Evolutionary conservation across 177 flowering plant species (phyloP).

Genomic region (Telopea speciosissima): DNA sequence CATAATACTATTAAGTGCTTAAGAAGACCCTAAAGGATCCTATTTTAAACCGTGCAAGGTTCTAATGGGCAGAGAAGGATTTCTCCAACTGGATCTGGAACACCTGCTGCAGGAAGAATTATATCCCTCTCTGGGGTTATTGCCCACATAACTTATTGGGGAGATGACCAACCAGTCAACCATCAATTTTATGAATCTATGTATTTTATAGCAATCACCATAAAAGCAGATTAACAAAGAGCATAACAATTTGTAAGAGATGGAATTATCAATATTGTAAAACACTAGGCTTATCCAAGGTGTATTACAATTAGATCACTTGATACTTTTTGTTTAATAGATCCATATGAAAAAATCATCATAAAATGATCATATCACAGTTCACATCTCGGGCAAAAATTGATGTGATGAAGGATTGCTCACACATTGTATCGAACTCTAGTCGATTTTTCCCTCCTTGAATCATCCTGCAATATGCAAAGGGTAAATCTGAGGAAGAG

Average conservation of each 20-base stretch:
- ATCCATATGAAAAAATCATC: not conserved
- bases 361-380: too few relatives aligned
- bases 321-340: not conserved
- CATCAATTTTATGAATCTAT: not conserved
- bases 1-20: too few relatives aligned
- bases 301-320: not conserved
- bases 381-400: not conserved
- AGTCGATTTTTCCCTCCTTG: constrained; percentile 49
- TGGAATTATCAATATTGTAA: not conserved
- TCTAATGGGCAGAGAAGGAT: not conserved
- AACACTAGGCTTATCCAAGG: not conserved
- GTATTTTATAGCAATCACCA: not conserved
- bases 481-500: not conserved
- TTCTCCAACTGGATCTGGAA: not conserved
- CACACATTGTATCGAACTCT: constrained; percentile 53
- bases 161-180: not conserved
- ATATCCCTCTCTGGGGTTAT: too few relatives aligned
- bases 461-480: constrained; percentile 51
- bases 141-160: not conserved
- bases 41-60: not conserved
- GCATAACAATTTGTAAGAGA: not conserved
- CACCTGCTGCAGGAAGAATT: not conserved
- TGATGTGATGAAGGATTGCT: constrained; percentile 11
- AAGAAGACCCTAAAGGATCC: too few relatives aligned
- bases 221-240: not conserved